These are phyloP conservation scores for Mycena floridula DNA, from an alignment of 768 basidiomycete genomes.

Conservation along the genomic window DNA sequence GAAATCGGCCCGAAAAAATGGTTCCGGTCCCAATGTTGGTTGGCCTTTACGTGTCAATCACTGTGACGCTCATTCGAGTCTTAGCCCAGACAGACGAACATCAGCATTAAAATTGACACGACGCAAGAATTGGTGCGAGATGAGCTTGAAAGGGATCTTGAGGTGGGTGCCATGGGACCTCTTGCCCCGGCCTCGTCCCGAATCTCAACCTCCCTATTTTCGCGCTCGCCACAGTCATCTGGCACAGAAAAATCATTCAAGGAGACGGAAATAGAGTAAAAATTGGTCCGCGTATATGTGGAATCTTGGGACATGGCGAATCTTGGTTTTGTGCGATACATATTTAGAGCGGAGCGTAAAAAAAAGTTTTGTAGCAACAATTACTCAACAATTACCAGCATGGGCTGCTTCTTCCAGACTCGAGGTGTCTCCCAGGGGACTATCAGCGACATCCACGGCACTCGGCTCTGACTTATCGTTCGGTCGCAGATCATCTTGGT, in stretches of 20 bases:
- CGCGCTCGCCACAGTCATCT: background rate
- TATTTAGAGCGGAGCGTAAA: too few species aligned
- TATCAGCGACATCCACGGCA: too few species aligned
- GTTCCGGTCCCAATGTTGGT: constrained; percentile 24
- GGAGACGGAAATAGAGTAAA: background rate
- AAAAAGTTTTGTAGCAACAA: too few species aligned
- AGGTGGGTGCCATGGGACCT: background rate
- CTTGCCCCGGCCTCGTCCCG: background rate
- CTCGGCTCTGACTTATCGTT: too few species aligned
- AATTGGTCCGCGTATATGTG: too few species aligned
- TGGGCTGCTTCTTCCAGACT: too few species aligned
- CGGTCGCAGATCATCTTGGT: too few species aligned
- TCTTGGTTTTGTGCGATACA: too few species aligned
- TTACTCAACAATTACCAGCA: too few species aligned
- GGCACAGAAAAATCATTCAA: background rate
- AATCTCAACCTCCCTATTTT: background rate
- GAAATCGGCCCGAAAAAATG: constrained; percentile 28
- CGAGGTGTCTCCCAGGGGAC: too few species aligned
- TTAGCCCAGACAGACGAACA: constrained; percentile 34
- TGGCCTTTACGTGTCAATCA: constrained; percentile 1
- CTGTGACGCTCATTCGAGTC: background rate
- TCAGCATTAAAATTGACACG: constrained; percentile 63
- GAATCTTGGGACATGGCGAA: too few species aligned
- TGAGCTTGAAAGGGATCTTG: constrained; percentile 1
- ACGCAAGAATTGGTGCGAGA: constrained; percentile 46